Evolutionary conservation across 805 yeast species (phyloP).

Genomic region (Candida vaughaniae): DNA sequence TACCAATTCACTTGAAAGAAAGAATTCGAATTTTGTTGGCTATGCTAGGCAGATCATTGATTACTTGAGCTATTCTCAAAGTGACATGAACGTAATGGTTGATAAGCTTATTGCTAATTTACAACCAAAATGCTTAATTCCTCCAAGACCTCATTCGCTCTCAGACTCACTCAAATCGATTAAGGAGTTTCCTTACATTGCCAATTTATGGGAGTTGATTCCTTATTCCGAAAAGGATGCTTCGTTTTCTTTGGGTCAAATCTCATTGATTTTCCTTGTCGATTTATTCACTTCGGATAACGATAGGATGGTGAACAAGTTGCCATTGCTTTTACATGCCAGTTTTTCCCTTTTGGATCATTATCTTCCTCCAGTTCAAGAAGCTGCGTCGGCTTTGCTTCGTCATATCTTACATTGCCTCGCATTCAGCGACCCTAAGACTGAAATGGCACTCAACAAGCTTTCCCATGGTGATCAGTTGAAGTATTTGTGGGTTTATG

Average conservation of each 20-base stretch:
- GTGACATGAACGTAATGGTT: constrained; percentile 46
- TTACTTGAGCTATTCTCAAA: constrained; percentile 58
- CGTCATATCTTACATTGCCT: constrained; percentile 69
- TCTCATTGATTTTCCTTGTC: constrained; percentile 80
- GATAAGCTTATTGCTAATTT: constrained; percentile 68
- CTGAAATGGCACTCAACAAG: constrained; percentile 55
- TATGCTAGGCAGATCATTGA: constrained; percentile 79
- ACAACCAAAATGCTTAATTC: constrained; percentile 89
- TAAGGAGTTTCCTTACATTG: constrained; percentile 64
- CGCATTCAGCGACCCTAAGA: constrained; percentile 52
- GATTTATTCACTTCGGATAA: constrained; percentile 71
- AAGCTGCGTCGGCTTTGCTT: constrained; percentile 75
- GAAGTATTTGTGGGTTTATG: constrained; percentile 73
- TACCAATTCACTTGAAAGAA: constrained; percentile 62
- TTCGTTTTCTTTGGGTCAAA: constrained; percentile 81
- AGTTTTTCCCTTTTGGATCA: constrained; percentile 84
- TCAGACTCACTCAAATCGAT: constrained; percentile 4
- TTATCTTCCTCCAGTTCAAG: constrained; percentile 78
- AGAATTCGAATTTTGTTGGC: constrained; percentile 73
- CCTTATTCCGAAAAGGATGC: constrained; percentile 60
- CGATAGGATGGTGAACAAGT: constrained; percentile 55
- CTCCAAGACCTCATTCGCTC: constrained; percentile 43
- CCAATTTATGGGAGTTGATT: constrained; percentile 63
- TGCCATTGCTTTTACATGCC: constrained; percentile 77
- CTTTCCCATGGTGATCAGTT: constrained; percentile 52